Evolutionary conservation across 2,329 filamentous ascomycete species (phyloP).

Genomic region (Aspergillus texensis): DNA sequence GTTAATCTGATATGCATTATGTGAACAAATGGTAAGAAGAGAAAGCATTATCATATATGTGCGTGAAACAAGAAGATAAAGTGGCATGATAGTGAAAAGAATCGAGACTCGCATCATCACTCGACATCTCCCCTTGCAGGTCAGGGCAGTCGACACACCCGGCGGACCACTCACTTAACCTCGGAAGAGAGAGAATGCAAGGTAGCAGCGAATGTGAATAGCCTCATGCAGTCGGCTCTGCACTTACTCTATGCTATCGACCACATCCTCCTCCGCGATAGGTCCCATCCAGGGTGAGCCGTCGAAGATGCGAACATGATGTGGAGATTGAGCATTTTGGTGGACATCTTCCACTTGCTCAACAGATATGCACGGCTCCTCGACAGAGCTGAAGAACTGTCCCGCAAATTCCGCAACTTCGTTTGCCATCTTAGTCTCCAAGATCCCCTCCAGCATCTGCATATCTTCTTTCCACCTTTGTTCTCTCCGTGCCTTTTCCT

Average conservation of each 20-base stretch:
- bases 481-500: constrained; percentile 42
- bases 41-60: neutral
- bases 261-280: constrained; percentile 5
- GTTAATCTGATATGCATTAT: neutral
- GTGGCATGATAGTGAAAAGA: neutral
- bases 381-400: constrained; percentile 41
- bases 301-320: constrained; percentile 3
- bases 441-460: constrained; percentile 42
- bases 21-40: neutral
- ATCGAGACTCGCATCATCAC: neutral
- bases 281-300: constrained; percentile 2
- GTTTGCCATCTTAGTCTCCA: constrained; percentile 46
- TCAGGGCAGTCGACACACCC: neutral
- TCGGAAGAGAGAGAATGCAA: neutral
- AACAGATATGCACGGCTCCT: constrained; percentile 11
- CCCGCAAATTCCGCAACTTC: constrained; percentile 45
- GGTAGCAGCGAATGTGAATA: neutral
- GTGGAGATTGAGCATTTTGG: neutral
- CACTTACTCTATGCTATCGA: constrained; percentile 3
- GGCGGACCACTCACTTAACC: neutral
- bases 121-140: neutral
- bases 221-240: neutral
- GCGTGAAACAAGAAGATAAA: neutral
- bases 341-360: constrained; percentile 17
- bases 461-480: constrained; percentile 46